Evolutionary conservation across 176 grass and related monocot species (phyloP).

Genomic region (Aegilops tauschii): DNA sequence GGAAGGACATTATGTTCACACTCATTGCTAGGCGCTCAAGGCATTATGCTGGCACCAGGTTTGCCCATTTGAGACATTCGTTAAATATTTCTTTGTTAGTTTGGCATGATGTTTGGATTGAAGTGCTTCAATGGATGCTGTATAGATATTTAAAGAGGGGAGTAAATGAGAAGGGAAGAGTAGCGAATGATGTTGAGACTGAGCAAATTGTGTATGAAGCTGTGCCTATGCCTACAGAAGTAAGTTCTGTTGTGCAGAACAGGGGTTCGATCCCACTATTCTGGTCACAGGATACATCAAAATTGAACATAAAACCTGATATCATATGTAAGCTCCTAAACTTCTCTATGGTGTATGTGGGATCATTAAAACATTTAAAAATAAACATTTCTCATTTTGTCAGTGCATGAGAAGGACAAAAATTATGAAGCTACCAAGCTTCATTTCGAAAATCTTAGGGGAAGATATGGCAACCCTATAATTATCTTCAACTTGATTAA

Average conservation of each 20-base stretch:
- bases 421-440: conserved; percentile 81
- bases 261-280: conserved; percentile 93
- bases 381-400: conserved; percentile 23
- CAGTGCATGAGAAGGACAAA: conserved; percentile 72
- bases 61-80: conserved; percentile 15
- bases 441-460: conserved; percentile 88
- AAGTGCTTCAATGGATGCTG: conserved; percentile 2
- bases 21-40: conserved; percentile 89
- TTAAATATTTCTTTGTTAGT: conserved; percentile 5
- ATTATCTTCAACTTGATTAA: conserved; percentile 98
- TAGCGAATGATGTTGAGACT: conserved; percentile 96
- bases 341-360: conserved; percentile 9
- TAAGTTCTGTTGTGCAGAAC: conserved; percentile 93
- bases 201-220: conserved; percentile 94
- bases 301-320: conserved; percentile 78
- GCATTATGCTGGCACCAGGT: conserved; percentile 95
- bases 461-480: conserved; percentile 85
- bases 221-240: conserved; percentile 51
- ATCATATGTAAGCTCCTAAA: conserved; percentile 80
- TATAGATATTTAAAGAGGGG: conserved; percentile 92
- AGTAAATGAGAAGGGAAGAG: conserved; percentile 86
- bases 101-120: neutral
- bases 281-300: conserved; percentile 92
- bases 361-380: conserved; percentile 11
- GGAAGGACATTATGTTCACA: conserved; percentile 73